These are phyloP conservation scores for Psilocybe tampanensis DNA, from an alignment of 768 basidiomycete genomes.

Conservation along the genomic window DNA sequence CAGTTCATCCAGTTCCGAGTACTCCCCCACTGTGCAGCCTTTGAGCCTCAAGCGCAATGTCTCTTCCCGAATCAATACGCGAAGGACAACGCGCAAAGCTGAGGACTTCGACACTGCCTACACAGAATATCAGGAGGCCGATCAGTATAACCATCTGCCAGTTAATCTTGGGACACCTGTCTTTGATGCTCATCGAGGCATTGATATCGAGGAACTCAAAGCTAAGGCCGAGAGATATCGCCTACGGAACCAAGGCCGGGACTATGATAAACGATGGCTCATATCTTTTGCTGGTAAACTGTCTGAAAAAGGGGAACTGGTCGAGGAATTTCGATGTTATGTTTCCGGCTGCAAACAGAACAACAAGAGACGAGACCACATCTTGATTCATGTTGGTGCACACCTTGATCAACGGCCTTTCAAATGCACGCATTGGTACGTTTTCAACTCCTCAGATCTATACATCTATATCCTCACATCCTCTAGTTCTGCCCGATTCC, in stretches of 20 bases:
- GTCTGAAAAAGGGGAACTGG: conserved; percentile 54
- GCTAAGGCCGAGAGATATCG: conserved; percentile 58
- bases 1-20: conserved; percentile 32
- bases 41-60: conserved; percentile 16
- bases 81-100: conserved; percentile 16
- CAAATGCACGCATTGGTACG: conserved; percentile 66
- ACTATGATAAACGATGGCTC: conserved; percentile 69
- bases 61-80: conserved; percentile 22
- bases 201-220: conserved; percentile 54
- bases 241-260: conserved; percentile 51
- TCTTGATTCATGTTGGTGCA: conserved; percentile 71
- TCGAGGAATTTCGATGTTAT: conserved; percentile 70
- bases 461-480: not conserved
- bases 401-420: conserved; percentile 73
- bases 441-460: conserved; percentile 11
- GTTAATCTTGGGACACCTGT: conserved; percentile 53
- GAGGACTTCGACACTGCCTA: conserved; percentile 12
- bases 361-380: conserved; percentile 77
- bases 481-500: conserved; percentile 58
- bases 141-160: conserved; percentile 14
- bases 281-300: conserved; percentile 70
- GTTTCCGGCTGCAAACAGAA: conserved; percentile 63
- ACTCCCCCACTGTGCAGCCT: conserved; percentile 24
- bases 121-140: conserved; percentile 15
- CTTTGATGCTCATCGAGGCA: conserved; percentile 65